Conservation (phyloP, 2,329 filamentous ascomycete genomes). For the Penicillium capsulatum region DNA sequence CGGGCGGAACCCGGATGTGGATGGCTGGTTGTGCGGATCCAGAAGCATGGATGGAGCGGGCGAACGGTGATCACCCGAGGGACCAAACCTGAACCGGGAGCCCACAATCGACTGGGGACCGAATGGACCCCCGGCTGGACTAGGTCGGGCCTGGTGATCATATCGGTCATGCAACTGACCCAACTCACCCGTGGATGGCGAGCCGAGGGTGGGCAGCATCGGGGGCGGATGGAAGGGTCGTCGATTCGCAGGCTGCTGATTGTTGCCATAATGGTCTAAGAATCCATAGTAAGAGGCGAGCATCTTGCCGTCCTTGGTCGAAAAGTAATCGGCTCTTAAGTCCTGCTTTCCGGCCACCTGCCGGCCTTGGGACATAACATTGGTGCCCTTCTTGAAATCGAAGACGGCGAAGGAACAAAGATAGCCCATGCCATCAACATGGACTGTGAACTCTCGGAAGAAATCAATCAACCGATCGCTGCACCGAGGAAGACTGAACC, state of each 20-base stretch:
- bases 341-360: slow-evolving; percentile 47
- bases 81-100: slow-evolving; percentile 24
- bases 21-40: slow-evolving; percentile 47
- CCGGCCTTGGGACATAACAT: slow-evolving; percentile 46
- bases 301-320: slow-evolving; percentile 96
- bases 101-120: slow-evolving; percentile 27
- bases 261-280: slow-evolving; percentile 81
- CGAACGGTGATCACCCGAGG: slow-evolving; percentile 30
- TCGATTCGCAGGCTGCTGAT: slow-evolving; percentile 51
- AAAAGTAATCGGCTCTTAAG: slow-evolving; percentile 85
- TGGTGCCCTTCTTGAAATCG: slow-evolving; percentile 81
- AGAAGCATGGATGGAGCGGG: slow-evolving; percentile 44
- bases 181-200: slow-evolving; percentile 50
- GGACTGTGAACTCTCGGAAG: slow-evolving; percentile 94
- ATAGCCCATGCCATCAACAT: slow-evolving; percentile 92
- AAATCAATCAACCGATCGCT: slow-evolving; percentile 95
- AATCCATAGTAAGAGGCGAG: slow-evolving; percentile 96
- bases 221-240: slow-evolving; percentile 71
- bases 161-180: slow-evolving; percentile 40
- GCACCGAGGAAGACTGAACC: slow-evolving; percentile 79
- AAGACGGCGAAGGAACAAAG: slow-evolving; percentile 98
- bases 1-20: slow-evolving; percentile 35
- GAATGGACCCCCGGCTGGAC: slow-evolving; percentile 17
- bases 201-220: slow-evolving; percentile 66
- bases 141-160: slow-evolving; percentile 20